Evolutionary conservation across 176 grass and related monocot species (phyloP).

Genomic region (Oryza brachyantha): DNA sequence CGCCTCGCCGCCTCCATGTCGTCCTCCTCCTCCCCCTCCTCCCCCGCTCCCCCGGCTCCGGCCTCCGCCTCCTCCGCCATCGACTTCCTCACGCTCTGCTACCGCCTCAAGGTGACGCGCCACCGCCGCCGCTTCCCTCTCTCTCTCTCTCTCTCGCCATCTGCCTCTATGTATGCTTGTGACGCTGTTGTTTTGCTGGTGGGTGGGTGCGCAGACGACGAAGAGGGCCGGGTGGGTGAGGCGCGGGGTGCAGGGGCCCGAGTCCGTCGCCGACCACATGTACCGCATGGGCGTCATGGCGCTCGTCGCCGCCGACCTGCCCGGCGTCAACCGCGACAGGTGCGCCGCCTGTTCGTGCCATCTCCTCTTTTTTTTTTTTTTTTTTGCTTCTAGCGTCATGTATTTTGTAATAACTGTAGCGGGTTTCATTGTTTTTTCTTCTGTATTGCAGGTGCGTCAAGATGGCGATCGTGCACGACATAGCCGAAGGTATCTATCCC

Average conservation of each 20-base stretch:
- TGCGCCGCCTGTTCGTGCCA: background rate
- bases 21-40: slow-evolving; percentile 39
- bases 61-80: slow-evolving; percentile 54
- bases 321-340: slow-evolving; percentile 86
- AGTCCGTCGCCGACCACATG: slow-evolving; percentile 98
- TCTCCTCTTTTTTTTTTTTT: too few relatives aligned
- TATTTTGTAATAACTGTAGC: too few relatives aligned
- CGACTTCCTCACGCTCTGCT: slow-evolving; percentile 95
- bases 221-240: slow-evolving; percentile 88
- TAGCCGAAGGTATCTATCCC: slow-evolving; percentile 74
- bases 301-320: slow-evolving; percentile 80
- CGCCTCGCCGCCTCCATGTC: slow-evolving; percentile 56
- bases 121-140: background rate
- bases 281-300: slow-evolving; percentile 98
- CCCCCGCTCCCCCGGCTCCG: slow-evolving; percentile 7
- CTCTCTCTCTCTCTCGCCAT: background rate
- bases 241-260: slow-evolving; percentile 68
- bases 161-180: background rate
- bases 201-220: slow-evolving; percentile 55
- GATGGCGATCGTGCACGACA: slow-evolving; percentile 96
- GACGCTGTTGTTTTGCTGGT: background rate
- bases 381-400: too few relatives aligned
- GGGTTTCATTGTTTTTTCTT: background rate
- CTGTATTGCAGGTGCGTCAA: slow-evolving; percentile 75
- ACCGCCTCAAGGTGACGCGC: slow-evolving; percentile 82